Conservation (phyloP, 345 rosid species). For the Diplotaxis tenuifolia region DNA sequence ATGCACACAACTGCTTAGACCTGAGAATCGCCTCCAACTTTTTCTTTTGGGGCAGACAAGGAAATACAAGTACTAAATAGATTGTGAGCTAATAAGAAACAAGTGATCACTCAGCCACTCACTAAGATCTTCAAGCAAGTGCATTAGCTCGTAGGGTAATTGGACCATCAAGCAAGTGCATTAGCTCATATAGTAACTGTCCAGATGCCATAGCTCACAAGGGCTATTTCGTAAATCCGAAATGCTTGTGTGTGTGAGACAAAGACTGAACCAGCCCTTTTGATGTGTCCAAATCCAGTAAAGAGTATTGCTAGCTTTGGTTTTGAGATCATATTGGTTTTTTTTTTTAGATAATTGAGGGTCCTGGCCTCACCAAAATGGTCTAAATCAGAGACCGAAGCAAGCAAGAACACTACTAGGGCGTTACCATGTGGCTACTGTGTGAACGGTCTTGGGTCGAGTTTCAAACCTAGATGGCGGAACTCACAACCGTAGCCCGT, state of each 20-base stretch:
- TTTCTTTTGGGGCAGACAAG: constrained; percentile 16
- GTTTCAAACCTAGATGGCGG: no score
- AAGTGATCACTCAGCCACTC: constrained; percentile 42
- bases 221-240: background rate
- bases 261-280: background rate
- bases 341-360: no score
- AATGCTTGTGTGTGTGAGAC: background rate
- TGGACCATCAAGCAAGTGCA: background rate
- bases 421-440: no score
- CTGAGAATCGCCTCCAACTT: constrained; percentile 22
- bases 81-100: constrained; percentile 33
- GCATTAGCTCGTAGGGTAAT: background rate
- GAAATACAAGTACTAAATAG: constrained; percentile 12
- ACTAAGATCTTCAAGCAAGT: constrained; percentile 11
- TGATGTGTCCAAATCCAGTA: background rate
- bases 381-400: no score
- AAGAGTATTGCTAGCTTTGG: background rate
- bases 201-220: background rate
- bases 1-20: constrained; percentile 14
- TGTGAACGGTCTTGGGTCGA: no score
- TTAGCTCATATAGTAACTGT: background rate
- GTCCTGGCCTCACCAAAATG: no score
- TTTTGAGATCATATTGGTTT: background rate
- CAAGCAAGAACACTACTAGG: no score
- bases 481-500: no score